These are phyloP conservation scores for Pisolithus tinctorius DNA, from an alignment of 768 basidiomycete species.

Conservation along the genomic window DNA sequence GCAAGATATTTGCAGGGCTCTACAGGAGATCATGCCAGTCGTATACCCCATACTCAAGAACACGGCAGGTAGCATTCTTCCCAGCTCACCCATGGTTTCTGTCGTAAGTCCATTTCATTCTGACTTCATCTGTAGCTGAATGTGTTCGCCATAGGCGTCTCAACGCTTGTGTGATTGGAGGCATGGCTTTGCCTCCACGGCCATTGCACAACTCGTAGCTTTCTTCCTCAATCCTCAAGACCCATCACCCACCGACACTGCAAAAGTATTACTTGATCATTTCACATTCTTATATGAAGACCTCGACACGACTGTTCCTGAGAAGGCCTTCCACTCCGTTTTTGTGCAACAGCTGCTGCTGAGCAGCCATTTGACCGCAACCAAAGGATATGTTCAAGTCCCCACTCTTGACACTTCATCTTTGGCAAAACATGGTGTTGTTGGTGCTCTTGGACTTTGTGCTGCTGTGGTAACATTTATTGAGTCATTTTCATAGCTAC, in stretches of 20 bases:
- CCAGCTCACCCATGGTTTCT: not conserved
- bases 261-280: not conserved
- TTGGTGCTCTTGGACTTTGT: not conserved
- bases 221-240: not conserved
- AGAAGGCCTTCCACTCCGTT: not conserved
- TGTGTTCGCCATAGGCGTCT: not conserved
- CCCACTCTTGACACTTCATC: not conserved
- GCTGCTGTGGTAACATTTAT: not conserved
- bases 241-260: not conserved
- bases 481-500: not conserved
- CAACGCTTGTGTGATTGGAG: not conserved
- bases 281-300: not conserved
- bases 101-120: not conserved
- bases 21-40: not conserved
- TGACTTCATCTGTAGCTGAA: not conserved
- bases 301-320: not conserved
- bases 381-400: not conserved
- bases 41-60: not conserved
- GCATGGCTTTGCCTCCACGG: not conserved
- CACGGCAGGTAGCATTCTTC: not conserved
- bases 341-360: not conserved
- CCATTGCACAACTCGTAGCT: not conserved
- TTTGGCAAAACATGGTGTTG: not conserved
- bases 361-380: not conserved
- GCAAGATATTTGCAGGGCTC: not conserved